Evolutionary conservation across 2,329 filamentous ascomycete genomes (phyloP), one percentile per base, ranked within the genome.

Genomic region (Scopulariopsis brevicaulis): DNA sequence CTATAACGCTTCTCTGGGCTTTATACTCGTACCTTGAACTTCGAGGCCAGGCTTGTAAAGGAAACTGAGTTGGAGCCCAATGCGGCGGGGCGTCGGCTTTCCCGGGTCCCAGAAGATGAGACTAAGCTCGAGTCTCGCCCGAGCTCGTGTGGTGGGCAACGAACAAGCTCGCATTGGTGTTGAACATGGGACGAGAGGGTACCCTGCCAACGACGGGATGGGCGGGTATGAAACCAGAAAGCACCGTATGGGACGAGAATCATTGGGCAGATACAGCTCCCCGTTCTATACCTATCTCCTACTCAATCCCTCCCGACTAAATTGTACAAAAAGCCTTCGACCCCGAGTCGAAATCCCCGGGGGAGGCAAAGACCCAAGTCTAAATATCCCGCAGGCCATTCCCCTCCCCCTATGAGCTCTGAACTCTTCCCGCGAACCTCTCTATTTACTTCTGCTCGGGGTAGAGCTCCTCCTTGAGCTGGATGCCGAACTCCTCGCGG

Each of bases 391-490:
- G 11, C 18, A 12, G 20, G 46, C 22, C 46, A 22, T 50, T 12
- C 20, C 46, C n/a, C 22, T 3, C 14, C n/a, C 46, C 20, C 46
- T 22, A 8, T 20, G n/a, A 14, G n/a, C 22, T 22, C 46, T 10
- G n/a, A 24, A 12, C 46, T 24, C 46, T 18, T 40, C n/a, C 46
- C 46, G 22, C 46, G 22, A 22, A 4, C 20, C 20, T 20, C 20
- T 10, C 8, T 22, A 22, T 57, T 52, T 57, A 57, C 35, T 73
- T 72, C 68, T 73, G 71, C 71, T 85, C 81, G 60, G 93, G 91
- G 78, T 91, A 97, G 73, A 97, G 81, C 69, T 90, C 85, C 82
- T 97, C 93, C 82, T 94, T 96, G 67, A 96, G 83, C 64, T 84
- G 79, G 68, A 97, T 84, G 67, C 93, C 93, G 63, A 97, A 85